Conservation (phyloP, 768 basidiomycete genomes). For the Gloeostereum incarnatum region DNA sequence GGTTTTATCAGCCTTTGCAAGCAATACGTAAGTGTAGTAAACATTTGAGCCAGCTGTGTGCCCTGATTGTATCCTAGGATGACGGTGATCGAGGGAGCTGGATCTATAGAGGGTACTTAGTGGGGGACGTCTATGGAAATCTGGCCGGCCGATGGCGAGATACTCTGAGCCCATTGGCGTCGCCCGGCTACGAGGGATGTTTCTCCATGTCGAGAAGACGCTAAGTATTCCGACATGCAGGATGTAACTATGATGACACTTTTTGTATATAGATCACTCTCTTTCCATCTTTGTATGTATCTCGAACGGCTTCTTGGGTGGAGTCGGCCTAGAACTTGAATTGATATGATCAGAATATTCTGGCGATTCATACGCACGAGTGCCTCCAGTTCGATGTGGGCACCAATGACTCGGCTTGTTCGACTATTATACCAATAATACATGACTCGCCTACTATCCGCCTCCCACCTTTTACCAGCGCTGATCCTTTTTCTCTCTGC, state of each 20-base stretch:
- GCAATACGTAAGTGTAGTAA: constrained; percentile 54
- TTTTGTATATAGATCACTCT: too few species aligned
- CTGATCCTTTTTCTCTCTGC: too few species aligned
- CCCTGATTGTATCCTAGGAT: constrained; percentile 27
- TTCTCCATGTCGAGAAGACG: constrained; percentile 66
- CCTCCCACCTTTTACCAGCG: too few species aligned
- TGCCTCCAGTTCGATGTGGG: too few species aligned
- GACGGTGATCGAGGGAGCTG: constrained; percentile 71
- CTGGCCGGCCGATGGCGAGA: constrained; percentile 86
- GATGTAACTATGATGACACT: not conserved
- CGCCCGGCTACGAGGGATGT: constrained; percentile 79
- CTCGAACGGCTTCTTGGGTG: too few species aligned
- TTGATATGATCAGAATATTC: too few species aligned
- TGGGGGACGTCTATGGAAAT: constrained; percentile 60
- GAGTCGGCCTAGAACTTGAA: too few species aligned
- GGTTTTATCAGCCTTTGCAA: constrained; percentile 78
- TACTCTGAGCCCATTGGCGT: constrained; percentile 52
- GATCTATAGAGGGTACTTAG: constrained; percentile 79
- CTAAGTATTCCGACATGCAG: constrained; percentile 18
- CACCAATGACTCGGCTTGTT: too few species aligned
- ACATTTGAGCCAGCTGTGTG: not conserved
- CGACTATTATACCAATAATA: too few species aligned
- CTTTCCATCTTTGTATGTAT: too few species aligned
- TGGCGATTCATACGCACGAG: too few species aligned
- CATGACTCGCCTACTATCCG: too few species aligned